Percentiles rank a stretch among this genome's conserved stretches.
Conservation (phyloP, 2,329 filamentous ascomycete species). For the Sporothrix sp. region DNA sequence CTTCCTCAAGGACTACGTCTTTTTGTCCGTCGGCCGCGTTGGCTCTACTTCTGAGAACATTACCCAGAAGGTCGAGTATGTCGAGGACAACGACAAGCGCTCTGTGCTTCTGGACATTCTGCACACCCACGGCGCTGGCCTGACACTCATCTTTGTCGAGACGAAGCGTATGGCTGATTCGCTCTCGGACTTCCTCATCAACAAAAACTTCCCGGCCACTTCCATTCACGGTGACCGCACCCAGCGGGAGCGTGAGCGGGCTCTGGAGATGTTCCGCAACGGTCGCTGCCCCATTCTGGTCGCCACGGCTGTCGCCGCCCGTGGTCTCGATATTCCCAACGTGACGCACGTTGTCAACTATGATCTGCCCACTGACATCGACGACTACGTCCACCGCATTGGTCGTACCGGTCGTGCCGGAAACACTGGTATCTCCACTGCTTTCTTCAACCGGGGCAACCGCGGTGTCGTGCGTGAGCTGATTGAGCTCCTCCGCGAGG, state of each 20-base stretch:
- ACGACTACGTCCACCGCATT: constrained; percentile 97
- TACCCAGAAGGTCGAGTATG: constrained; percentile 94
- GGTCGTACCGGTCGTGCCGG: constrained; percentile 99
- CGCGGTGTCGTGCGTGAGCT: constrained; percentile 94
- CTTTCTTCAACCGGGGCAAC: constrained; percentile 99
- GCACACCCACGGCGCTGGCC: constrained; percentile 77
- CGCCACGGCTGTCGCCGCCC: constrained; percentile 89
- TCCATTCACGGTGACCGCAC: constrained; percentile 98
- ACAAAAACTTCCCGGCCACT: constrained; percentile 95
- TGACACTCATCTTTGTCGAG: constrained; percentile 97
- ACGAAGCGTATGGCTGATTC: constrained; percentile 99
- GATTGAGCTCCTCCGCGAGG: constrained; percentile 95
- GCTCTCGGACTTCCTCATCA: constrained; percentile 94
- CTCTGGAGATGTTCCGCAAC: constrained; percentile 94
- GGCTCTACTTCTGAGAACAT: constrained; percentile 99
- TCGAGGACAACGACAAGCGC: constrained; percentile 93
- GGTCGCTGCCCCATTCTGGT: constrained; percentile 93
- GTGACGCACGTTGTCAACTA: constrained; percentile 98
- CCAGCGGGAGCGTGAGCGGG: constrained; percentile 96
- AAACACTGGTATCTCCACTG: constrained; percentile 96
- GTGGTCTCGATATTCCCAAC: constrained; percentile 87
- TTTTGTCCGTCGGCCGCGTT: constrained; percentile 96
- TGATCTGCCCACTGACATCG: constrained; percentile 81
- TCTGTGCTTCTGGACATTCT: constrained; percentile 95
- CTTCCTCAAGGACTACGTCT: constrained; percentile 98